Evolutionary conservation across 331 rosid genomes (phyloP), one percentile per base, ranked within the genome.

Genomic region (Malus hybrid): DNA sequence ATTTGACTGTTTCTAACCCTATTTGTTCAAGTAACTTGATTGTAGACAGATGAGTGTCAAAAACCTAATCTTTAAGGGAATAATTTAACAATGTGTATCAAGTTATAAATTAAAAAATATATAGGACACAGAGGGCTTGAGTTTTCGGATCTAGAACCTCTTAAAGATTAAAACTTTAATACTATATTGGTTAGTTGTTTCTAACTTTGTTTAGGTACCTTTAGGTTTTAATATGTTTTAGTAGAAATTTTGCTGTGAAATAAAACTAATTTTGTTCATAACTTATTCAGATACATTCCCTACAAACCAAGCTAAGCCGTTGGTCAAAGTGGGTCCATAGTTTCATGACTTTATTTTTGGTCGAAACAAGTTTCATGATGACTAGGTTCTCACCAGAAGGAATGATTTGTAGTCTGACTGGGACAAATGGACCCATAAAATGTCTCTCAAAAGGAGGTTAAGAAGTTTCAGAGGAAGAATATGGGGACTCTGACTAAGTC

Each of bases 301-400:
- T 33, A 53, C n/a, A 12, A 71, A 26, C 58, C 16, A 77, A 26
- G 75, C 68, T 73, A 80, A 65, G 77, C 85, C 63, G 52, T 62
- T 71, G 72, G 78, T 83, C 83, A 83, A 79, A 83, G 73, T 83
- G 78, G 83, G 76, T 73, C 86, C 78, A 36, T 11, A 28, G 48
- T 44, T 46, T 78, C 70, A 75, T 82, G 75, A 82, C 80, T 65
- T 39, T 39, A 1, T 39, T 39, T 9, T 39, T 39, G 46, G 46
- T 39, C 46, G 4, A 39, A 39, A 9, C 46, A 9, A 39, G 46
- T 39, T 39, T 39, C 46, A 39, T 39, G 46, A 39, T 39, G 46
- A 42, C 46, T 42, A 82, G 64, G 77, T 39, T 72, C 68, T 64
- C 77, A 78, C 77, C 68, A 64, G 32, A 48, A 63, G 57, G 73